Base-by-base conservation (phyloP, 768 basidiomycete species). In the Pleurotus giganteus region DNA sequence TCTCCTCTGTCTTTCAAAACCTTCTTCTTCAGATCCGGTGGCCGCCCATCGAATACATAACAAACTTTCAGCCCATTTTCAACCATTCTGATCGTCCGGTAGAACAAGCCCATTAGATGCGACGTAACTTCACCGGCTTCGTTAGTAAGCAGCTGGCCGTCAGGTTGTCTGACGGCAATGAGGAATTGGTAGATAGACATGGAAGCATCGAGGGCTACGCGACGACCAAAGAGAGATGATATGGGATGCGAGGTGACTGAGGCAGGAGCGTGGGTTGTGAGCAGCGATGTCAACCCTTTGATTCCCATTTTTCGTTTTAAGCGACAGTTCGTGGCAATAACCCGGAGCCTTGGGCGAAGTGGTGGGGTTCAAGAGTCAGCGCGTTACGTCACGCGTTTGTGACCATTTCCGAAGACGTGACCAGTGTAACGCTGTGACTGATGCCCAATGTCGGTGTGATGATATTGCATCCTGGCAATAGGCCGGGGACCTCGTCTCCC, bases 91-190 rank as follows among this genome's bases (percentile, higher is more conserved):
- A 99, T 91, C 0, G 97, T 99, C 34, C 95, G 82, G 65, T 98
- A 98, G 74, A 99, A 99, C 70, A 98, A 89, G 0, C 97, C 97
- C 94, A 98, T 98, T 9, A 99, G 77, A 72, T 99, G 96, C 34
- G 56, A 95, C 2, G 97, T 99, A 3, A 94, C 97, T 67, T 99
- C 97, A 15, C 97, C 97, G 0, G 88, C 85, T n/a, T 98, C 96
- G 66, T 98, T 98, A 63, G 89, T 96, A 61, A 99, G 81, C 79
- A 95, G 83, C 71, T 98, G 94, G 17, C 97, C 97, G 67, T 98
- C 97, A 68, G 85, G 88, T 71, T 96, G 94, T 27, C 97, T 82
- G 9, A 98, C 97, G 17, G 97, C 97, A 56, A 99, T 98, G 56
- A 99, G 84, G 71, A 99, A 99, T 67, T 96, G 94, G 78, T 94